A percentile compares a stretch with the other conserved stretches of the same genome.
These are phyloP conservation scores for Pyricularia sp. DNA, from an alignment of 2,329 filamentous ascomycete genomes.

Conservation along the genomic window DNA sequence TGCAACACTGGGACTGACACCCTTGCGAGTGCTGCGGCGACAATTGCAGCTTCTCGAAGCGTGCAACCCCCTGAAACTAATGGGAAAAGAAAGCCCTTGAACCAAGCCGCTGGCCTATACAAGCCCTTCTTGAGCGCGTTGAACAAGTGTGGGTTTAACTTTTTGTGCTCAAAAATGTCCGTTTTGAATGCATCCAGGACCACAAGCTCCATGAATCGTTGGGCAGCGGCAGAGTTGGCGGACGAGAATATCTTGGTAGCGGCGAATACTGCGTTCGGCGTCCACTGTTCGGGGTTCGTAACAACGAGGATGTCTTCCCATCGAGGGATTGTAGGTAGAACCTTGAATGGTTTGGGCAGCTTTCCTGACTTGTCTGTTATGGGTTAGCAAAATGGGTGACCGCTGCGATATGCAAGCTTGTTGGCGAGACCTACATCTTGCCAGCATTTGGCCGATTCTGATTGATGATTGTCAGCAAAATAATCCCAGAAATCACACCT, in stretches of 20 bases:
- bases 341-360: conserved; percentile 84
- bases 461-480: conserved; percentile 11
- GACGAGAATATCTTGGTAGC: conserved; percentile 88
- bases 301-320: conserved; percentile 51
- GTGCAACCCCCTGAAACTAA: conserved; percentile 86
- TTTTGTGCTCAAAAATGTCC: conserved; percentile 88
- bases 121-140: conserved; percentile 85
- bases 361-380: conserved; percentile 75
- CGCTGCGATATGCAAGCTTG: background rate
- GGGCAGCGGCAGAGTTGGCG: conserved; percentile 67
- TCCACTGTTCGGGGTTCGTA: conserved; percentile 68
- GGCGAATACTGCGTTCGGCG: conserved; percentile 72
- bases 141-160: conserved; percentile 92
- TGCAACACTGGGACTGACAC: conserved; percentile 86
- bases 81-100: conserved; percentile 89
- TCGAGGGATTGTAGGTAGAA: conserved; percentile 4
- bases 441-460: conserved; percentile 78
- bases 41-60: conserved; percentile 82
- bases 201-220: conserved; percentile 79
- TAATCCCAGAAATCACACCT: background rate
- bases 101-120: conserved; percentile 92
- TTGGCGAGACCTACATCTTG: conserved; percentile 42
- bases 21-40: conserved; percentile 75
- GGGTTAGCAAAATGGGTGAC: background rate
- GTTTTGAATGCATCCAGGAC: conserved; percentile 86